Conservation (phyloP, 352 stramenopile genomes). For the Globisporangium cystogenes region DNA sequence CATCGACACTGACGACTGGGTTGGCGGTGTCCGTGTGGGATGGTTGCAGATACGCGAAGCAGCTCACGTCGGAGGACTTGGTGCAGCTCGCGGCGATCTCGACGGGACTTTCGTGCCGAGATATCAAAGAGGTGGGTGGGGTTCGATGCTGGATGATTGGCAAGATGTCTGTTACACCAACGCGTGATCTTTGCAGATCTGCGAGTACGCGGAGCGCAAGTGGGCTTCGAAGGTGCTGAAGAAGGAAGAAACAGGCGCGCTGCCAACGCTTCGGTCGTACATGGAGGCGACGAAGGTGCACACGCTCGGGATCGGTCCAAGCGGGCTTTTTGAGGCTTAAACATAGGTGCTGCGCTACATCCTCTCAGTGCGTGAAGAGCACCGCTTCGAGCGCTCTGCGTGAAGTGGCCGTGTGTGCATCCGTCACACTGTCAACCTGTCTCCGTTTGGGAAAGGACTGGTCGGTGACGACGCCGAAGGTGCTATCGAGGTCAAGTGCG, state of each 20-base stretch:
- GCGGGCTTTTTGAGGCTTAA: constrained; percentile 52
- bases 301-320: constrained; percentile 34
- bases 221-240: constrained; percentile 90
- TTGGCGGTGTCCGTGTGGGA: no score
- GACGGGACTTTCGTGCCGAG: constrained; percentile 86
- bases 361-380: no score
- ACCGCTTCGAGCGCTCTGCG: no score
- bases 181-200: constrained; percentile 46
- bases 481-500: no score
- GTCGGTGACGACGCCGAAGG: no score
- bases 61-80: constrained; percentile 75
- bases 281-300: constrained; percentile 74
- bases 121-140: constrained; percentile 90
- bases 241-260: constrained; percentile 68
- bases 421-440: no score
- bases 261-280: constrained; percentile 66
- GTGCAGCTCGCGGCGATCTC: constrained; percentile 72
- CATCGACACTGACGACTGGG: no score
- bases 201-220: constrained; percentile 90
- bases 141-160: background rate
- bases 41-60: constrained; percentile 78
- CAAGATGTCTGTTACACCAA: background rate
- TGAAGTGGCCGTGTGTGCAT: no score
- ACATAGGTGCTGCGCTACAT: no score
- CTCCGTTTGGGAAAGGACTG: no score